Evolutionary conservation across 1,284 basidiomycete genomes (phyloP).

Genomic region (Irpex sp.): DNA sequence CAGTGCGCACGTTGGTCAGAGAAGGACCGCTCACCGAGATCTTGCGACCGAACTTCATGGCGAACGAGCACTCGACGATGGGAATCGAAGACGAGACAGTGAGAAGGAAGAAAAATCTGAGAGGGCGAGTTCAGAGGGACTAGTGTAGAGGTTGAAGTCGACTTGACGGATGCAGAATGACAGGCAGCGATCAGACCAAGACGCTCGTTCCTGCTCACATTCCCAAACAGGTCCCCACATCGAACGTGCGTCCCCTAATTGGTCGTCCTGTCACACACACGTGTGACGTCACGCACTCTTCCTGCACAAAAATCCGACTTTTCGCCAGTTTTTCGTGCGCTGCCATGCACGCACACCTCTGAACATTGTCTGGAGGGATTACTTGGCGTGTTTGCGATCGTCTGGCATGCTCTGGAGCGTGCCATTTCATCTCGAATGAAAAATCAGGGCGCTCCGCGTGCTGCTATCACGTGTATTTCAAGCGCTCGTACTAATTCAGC

Average conservation of each 20-base stretch:
- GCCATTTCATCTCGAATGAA: background rate
- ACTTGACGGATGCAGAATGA: background rate
- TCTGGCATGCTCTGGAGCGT: no score
- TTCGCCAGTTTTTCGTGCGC: background rate
- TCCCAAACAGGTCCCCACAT: background rate
- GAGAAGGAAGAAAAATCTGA: background rate
- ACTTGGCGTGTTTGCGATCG: no score
- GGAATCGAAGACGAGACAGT: background rate
- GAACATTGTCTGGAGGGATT: no score
- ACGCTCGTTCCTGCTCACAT: background rate
- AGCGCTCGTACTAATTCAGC: background rate
- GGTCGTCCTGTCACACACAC: background rate
- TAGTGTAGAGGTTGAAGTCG: background rate
- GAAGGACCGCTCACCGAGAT: constrained; percentile 57
- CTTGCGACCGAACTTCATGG: constrained; percentile 88
- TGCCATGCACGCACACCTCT: background rate
- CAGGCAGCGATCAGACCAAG: background rate
- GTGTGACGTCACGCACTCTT: background rate
- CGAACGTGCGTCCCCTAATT: constrained; percentile 1
- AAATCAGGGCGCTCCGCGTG: background rate
- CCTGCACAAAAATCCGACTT: background rate
- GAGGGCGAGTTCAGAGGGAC: background rate
- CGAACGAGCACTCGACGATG: background rate
- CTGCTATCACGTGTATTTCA: background rate
- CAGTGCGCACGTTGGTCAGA: constrained; percentile 2